phyloP scores from a whole-genome alignment of 495 filamentous ascomycete genomes.

The Hypoxylon fuscum region DNA sequence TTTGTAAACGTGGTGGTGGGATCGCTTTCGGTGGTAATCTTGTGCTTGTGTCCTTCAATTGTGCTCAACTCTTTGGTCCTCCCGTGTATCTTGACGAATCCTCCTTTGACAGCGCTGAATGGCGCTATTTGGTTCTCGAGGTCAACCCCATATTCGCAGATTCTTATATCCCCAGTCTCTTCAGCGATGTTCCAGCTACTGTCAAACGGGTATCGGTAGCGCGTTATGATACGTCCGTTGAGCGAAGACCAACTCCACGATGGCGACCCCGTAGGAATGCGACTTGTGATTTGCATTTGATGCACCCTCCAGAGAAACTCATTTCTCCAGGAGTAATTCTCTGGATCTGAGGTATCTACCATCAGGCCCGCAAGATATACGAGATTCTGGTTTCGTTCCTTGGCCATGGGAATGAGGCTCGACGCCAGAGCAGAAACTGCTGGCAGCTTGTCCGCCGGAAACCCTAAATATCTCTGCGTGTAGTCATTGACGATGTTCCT shows the following conservation, averaged over 20 bases:
- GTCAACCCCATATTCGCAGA: conserved; percentile 4
- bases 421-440: conserved; percentile 34
- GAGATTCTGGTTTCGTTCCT: conserved; percentile 17
- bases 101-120: conserved; percentile 24
- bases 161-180: conserved; percentile 4
- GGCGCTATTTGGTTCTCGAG: conserved; percentile 14
- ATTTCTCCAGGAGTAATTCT: conserved; percentile 21
- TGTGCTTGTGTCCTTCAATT: background rate
- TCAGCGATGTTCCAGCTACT: background rate
- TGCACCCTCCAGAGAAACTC: conserved; percentile 26
- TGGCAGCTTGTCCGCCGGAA: conserved; percentile 27
- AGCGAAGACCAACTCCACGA: conserved; percentile 26
- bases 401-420: conserved; percentile 19
- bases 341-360: conserved; percentile 11
- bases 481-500: conserved; percentile 17
- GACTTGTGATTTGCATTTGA: background rate
- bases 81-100: conserved; percentile 9
- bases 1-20: background rate
- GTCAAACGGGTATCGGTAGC: background rate
- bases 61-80: conserved; percentile 4
- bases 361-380: conserved; percentile 31
- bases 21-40: background rate
- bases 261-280: background rate
- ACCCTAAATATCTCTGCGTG: conserved; percentile 17
- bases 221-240: conserved; percentile 4